These are phyloP conservation scores for Volvox reticuliferus DNA, from an alignment of 139 green algal species.

Conservation along the genomic window DNA sequence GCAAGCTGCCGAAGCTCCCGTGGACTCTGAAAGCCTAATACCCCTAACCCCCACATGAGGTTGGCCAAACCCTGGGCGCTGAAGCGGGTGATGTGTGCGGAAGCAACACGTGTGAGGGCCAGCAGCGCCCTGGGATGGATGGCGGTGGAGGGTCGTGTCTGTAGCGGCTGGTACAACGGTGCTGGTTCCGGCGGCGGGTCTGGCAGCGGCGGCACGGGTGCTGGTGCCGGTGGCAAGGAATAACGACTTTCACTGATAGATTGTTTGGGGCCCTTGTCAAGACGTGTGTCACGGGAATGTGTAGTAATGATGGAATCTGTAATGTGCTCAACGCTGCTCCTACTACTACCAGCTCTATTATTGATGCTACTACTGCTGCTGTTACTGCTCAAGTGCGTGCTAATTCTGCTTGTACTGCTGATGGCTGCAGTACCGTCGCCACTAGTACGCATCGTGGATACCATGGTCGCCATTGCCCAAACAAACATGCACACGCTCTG, in stretches of 20 bases:
- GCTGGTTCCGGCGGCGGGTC: neutral
- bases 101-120: neutral
- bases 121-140: neutral
- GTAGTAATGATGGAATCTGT: too few relatives aligned
- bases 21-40: constrained; percentile 5
- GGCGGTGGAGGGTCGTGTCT: neutral
- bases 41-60: constrained; percentile 37
- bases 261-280: too few relatives aligned
- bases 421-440: neutral
- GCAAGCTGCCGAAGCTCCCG: constrained; percentile 40
- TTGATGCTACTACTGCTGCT: neutral
- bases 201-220: too few relatives aligned
- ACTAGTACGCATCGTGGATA: neutral
- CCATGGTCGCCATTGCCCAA: constrained; percentile 35
- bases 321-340: neutral
- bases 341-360: neutral
- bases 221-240: too few relatives aligned
- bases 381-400: too few relatives aligned
- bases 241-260: too few relatives aligned
- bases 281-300: too few relatives aligned
- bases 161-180: neutral
- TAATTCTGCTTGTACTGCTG: neutral
- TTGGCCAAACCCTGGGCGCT: constrained; percentile 39
- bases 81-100: neutral
- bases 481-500: constrained; percentile 33